Evolutionary conservation across 2,329 filamentous ascomycete species (phyloP).

Genomic region (Colletotrichum melonis): DNA sequence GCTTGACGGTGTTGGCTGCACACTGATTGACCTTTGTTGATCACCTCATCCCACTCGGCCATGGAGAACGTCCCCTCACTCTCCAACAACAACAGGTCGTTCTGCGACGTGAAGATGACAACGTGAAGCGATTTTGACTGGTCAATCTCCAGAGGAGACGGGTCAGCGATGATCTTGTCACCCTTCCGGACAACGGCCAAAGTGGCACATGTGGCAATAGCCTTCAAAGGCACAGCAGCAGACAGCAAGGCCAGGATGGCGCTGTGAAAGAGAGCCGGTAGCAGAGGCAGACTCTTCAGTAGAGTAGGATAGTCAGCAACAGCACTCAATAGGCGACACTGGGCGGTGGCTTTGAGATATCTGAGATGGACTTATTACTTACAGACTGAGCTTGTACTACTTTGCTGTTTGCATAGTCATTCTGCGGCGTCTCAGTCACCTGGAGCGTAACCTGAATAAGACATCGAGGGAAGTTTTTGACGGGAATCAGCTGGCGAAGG

Average conservation of each 20-base stretch:
- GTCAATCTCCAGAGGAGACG: constrained; percentile 71
- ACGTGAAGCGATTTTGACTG: constrained; percentile 80
- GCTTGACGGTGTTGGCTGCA: constrained; percentile 65
- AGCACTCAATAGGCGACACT: constrained; percentile 9
- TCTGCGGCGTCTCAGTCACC: constrained; percentile 75
- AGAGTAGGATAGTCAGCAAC: constrained; percentile 30
- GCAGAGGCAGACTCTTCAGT: constrained; percentile 77
- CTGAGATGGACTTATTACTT: constrained; percentile 42
- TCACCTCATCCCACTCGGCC: constrained; percentile 79
- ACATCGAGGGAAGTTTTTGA: constrained; percentile 80
- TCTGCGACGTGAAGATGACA: constrained; percentile 82
- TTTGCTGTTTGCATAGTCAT: constrained; percentile 72
- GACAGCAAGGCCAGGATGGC: constrained; percentile 83
- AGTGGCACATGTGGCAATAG: constrained; percentile 74
- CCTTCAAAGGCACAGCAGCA: constrained; percentile 82
- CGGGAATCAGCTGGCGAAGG: constrained; percentile 78
- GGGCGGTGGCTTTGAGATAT: background rate
- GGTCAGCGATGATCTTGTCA: constrained; percentile 64
- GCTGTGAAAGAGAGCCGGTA: constrained; percentile 86
- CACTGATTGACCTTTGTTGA: constrained; percentile 71
- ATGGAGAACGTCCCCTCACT: constrained; percentile 84
- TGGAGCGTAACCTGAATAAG: constrained; percentile 88
- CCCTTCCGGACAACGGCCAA: constrained; percentile 65
- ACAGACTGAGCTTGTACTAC: constrained; percentile 71
- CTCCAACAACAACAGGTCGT: constrained; percentile 80